These are phyloP conservation scores for Begonia peltatifolia DNA, from an alignment of 306 rosid genomes.

Conservation along the genomic window DNA sequence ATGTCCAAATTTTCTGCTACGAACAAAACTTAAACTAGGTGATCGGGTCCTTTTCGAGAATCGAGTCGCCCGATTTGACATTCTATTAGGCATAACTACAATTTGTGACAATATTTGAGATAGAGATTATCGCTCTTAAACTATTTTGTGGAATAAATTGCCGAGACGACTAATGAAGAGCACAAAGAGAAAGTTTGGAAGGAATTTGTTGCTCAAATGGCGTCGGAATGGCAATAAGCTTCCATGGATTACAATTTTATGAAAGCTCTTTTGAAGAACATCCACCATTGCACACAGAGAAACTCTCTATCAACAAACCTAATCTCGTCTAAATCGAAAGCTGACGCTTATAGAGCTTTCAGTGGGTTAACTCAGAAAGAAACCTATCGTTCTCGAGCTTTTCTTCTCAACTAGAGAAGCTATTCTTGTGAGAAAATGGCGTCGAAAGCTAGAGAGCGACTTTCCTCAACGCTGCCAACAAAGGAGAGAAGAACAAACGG, in stretches of 20 bases:
- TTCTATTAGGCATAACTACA: no score
- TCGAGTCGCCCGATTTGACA: no score
- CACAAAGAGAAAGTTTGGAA: conserved; percentile 47
- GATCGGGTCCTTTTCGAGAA: no score
- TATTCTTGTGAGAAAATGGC: conserved; percentile 29
- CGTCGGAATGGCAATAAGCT: conserved; percentile 67
- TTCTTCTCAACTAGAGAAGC: conserved; percentile 21
- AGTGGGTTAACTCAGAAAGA: conserved; percentile 44
- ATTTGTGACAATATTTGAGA: no score
- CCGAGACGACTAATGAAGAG: no score
- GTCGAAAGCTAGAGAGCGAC: conserved; percentile 26
- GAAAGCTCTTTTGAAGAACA: conserved; percentile 34
- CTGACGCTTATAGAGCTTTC: conserved; percentile 46
- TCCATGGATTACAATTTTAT: conserved; percentile 44
- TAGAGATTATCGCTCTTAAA: no score
- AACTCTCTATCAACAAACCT: conserved; percentile 7
- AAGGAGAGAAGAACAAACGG: conserved; percentile 27
- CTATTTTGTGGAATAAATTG: no score
- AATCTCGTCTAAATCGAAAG: conserved; percentile 23
- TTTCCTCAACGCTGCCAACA: conserved; percentile 37
- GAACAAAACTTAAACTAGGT: no score
- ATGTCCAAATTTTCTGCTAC: no score
- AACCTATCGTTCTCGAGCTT: conserved; percentile 11
- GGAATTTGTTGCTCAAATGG: conserved; percentile 48
- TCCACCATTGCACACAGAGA: conserved; percentile 16